A percentile compares a stretch with the other conserved stretches of the same genome.
phyloP scores from a whole-genome alignment of 768 basidiomycete genomes.

The Amanita pseudoporphyria region DNA sequence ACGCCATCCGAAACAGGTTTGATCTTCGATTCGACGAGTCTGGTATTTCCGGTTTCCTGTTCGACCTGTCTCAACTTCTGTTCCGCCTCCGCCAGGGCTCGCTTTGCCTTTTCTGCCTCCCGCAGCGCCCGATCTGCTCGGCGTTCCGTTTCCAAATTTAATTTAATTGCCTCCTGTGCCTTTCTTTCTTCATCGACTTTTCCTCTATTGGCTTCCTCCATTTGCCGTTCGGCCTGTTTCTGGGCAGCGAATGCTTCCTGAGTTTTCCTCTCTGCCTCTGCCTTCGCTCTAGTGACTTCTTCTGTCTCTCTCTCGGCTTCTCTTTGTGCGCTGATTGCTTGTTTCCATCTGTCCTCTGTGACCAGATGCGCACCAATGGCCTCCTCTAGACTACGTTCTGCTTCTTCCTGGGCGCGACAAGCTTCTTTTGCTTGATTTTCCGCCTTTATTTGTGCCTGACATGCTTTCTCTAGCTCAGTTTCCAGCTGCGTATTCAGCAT shows the following conservation, averaged over 20 bases:
- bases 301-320: not conserved
- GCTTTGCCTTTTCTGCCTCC: not conserved
- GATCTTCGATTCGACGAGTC: not conserved
- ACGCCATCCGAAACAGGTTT: not conserved
- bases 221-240: not conserved
- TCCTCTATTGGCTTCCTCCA: not conserved
- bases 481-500: not conserved
- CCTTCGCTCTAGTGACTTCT: no score
- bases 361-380: not conserved
- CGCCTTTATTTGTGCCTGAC: not conserved
- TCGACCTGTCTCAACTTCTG: not conserved
- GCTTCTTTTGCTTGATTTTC: not conserved
- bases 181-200: not conserved
- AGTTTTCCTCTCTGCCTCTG: not conserved
- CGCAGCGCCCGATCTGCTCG: not conserved
- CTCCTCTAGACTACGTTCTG: not conserved
- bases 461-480: not conserved
- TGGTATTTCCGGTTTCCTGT: not conserved
- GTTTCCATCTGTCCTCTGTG: not conserved
- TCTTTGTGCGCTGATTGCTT: not conserved
- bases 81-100: not conserved
- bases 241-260: not conserved
- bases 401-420: not conserved
- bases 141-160: not conserved
- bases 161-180: not conserved